phyloP scores from a whole-genome alignment of 169 alveolate genomes.

The Cryptosporidium meleagridis region DNA sequence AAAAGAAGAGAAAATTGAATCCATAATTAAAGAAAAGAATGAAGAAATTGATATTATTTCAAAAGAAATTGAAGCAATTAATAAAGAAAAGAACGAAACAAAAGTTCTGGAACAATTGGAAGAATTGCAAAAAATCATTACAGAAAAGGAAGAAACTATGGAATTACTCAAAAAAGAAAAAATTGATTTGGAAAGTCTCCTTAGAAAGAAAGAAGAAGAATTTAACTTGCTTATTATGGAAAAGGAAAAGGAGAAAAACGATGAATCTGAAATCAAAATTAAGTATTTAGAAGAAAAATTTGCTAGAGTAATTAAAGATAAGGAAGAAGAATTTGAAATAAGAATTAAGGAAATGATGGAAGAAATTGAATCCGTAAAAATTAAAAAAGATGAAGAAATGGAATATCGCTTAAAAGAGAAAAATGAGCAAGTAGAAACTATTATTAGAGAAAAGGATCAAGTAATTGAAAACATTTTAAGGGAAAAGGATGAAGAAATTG shows the following conservation, averaged over 20 bases:
- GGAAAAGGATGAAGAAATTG: conserved; percentile 5
- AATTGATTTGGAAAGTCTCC: background rate
- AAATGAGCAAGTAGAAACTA: background rate
- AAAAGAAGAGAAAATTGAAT: conserved; percentile 2
- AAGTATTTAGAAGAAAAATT: background rate
- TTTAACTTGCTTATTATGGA: background rate
- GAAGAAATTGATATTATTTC: background rate
- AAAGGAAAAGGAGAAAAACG: background rate
- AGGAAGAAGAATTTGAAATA: conserved; percentile 3
- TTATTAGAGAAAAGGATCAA: conserved; percentile 8
- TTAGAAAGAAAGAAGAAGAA: conserved; percentile 14
- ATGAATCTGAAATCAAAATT: background rate
- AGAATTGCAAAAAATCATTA: conserved; percentile 9
- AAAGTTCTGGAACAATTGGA: background rate
- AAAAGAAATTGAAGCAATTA: background rate
- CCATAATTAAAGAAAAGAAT: background rate
- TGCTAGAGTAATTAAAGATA: background rate
- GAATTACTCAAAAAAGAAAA: background rate
- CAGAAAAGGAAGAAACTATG: background rate
- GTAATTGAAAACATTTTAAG: background rate
- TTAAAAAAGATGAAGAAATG: conserved; percentile 1
- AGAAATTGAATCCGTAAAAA: conserved; percentile 8
- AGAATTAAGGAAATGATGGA: background rate
- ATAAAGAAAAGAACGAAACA: background rate
- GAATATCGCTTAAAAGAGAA: background rate